phyloP scores from a whole-genome alignment of 2,329 filamentous ascomycete genomes.

The Colletotrichum lentis region DNA sequence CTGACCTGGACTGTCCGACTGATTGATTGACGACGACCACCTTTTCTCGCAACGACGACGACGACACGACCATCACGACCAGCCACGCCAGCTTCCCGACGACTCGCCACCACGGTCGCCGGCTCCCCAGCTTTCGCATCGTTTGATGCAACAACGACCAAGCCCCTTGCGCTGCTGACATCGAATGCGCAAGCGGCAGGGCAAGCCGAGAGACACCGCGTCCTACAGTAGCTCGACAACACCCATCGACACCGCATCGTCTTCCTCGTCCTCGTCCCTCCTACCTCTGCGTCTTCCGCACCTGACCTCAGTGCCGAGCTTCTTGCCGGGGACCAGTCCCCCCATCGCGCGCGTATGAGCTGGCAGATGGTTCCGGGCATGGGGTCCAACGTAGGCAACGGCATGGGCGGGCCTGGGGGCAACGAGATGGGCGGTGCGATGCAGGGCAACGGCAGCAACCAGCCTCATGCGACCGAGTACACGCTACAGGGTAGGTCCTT shows the following conservation, averaged over 20 bases:
- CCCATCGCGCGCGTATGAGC: slow-evolving; percentile 44
- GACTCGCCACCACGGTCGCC: slow-evolving; percentile 11
- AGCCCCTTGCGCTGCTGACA: neutral
- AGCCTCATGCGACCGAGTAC: slow-evolving; percentile 68
- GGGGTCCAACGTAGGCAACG: slow-evolving; percentile 53
- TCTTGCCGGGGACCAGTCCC: slow-evolving; percentile 32
- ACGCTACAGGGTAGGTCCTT: slow-evolving; percentile 61
- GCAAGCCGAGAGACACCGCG: slow-evolving; percentile 2
- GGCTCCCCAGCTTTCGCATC: neutral
- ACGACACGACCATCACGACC: slow-evolving; percentile 24
- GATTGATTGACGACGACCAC: slow-evolving; percentile 4
- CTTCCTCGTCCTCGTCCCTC: neutral
- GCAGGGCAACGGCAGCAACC: slow-evolving; percentile 57
- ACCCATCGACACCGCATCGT: neutral
- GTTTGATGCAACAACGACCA: slow-evolving; percentile 22
- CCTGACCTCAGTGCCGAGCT: slow-evolving; percentile 17
- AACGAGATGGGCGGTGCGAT: slow-evolving; percentile 57
- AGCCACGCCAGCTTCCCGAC: slow-evolving; percentile 17
- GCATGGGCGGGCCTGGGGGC: slow-evolving; percentile 48
- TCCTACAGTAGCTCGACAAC: slow-evolving; percentile 5
- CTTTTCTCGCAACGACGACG: slow-evolving; percentile 9
- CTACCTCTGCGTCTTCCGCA: slow-evolving; percentile 3
- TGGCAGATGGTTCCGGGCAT: slow-evolving; percentile 51
- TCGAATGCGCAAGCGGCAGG: slow-evolving; percentile 18
- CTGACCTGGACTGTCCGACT: slow-evolving; percentile 7